phyloP scores from a whole-genome alignment of 2,329 filamentous ascomycete genomes.

The Scedosporium aurantiacum region DNA sequence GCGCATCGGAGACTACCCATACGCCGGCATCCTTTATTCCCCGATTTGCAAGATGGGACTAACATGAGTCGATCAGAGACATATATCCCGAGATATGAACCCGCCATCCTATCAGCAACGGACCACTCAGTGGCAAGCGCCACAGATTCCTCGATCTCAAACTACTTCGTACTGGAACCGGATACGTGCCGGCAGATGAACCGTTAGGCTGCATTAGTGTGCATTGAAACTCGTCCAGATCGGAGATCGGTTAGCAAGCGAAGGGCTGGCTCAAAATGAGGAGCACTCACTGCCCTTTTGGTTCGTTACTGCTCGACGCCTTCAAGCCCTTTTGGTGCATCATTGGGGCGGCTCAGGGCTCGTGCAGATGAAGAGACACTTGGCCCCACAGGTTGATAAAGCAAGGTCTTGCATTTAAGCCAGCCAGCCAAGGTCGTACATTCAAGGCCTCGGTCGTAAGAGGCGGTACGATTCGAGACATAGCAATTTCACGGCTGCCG shows the following conservation, averaged over 20 bases:
- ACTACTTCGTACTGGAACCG: no score
- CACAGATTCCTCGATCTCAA: no score
- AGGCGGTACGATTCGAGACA: background rate
- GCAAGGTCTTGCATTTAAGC: background rate
- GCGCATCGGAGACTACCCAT: no score
- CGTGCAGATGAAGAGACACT: background rate
- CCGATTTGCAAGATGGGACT: background rate
- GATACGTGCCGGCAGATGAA: background rate
- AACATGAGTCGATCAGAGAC: background rate
- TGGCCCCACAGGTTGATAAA: background rate
- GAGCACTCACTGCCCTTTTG: background rate
- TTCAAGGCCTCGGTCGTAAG: background rate
- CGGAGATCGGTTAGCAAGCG: background rate
- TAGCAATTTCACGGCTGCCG: background rate
- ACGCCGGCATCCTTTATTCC: no score
- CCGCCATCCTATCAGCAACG: no score
- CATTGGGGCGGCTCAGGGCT: background rate
- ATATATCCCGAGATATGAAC: conserved; percentile 6
- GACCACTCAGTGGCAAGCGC: no score
- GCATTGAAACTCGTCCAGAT: background rate
- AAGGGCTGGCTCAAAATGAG: background rate
- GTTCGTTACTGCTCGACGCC: background rate
- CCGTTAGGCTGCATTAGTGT: background rate
- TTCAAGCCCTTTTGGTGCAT: background rate
- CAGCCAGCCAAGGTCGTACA: background rate